Conservation (phyloP, 2,329 filamentous ascomycete species). For the Curvularia verruculosa region DNA sequence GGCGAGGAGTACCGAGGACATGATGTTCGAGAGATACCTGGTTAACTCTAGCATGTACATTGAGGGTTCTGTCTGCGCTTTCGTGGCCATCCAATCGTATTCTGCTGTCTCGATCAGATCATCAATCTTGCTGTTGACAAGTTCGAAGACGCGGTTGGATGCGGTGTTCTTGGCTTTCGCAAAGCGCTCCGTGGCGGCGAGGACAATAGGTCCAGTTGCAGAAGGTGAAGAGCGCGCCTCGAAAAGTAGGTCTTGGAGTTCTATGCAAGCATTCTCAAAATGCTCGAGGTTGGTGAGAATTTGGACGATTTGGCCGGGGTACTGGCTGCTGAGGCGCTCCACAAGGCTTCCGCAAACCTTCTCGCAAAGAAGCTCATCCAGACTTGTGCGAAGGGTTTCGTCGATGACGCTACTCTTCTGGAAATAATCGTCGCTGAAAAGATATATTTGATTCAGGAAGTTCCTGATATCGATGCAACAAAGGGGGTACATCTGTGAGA, state of each 20-base stretch:
- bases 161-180: conserved; percentile 90
- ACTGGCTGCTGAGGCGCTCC: conserved; percentile 86
- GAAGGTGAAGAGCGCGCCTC: conserved; percentile 82
- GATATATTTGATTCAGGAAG: conserved; percentile 97
- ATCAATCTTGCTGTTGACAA: conserved; percentile 98
- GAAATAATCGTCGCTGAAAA: conserved; percentile 96
- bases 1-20: conserved; percentile 90
- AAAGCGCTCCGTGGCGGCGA: conserved; percentile 86
- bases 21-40: conserved; percentile 91
- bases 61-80: conserved; percentile 73
- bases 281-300: conserved; percentile 98
- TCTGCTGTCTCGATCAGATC: conserved; percentile 96
- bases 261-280: conserved; percentile 90
- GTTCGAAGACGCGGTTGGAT: conserved; percentile 96
- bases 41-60: conserved; percentile 97
- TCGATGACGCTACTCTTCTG: conserved; percentile 89
- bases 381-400: conserved; percentile 80
- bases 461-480: conserved; percentile 98
- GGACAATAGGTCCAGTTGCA: conserved; percentile 76
- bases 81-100: conserved; percentile 81
- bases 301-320: conserved; percentile 96
- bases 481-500: conserved; percentile 98
- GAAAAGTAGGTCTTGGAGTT: conserved; percentile 85
- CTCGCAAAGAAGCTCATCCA: conserved; percentile 92
- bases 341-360: conserved; percentile 92